A percentile compares a stretch with the other conserved stretches of the same genome.
Conservation (phyloP, 139 green algal species). For the Tetraselmis chui region DNA sequence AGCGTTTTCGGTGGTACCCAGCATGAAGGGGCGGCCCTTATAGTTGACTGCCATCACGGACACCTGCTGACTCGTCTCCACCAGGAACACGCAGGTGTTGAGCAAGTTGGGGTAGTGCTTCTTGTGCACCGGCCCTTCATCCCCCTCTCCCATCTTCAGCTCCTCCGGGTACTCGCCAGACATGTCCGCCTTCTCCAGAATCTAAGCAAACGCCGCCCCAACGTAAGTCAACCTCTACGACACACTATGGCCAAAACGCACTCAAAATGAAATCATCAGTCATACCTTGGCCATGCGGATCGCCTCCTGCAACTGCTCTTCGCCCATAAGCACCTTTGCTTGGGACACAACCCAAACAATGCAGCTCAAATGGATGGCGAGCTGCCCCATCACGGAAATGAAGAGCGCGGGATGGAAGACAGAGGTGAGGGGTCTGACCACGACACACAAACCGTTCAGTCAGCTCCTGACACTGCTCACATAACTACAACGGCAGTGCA, state of each 20-base stretch:
- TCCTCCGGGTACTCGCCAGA: not conserved
- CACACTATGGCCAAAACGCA: no score
- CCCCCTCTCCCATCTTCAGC: slow-evolving; percentile 6
- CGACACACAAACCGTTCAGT: no score
- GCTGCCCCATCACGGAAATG: slow-evolving; percentile 22
- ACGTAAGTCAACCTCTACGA: no score
- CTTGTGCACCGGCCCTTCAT: slow-evolving; percentile 11
- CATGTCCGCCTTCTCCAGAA: not conserved
- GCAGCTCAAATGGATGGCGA: slow-evolving; percentile 25
- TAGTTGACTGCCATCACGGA: slow-evolving; percentile 31
- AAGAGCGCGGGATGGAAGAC: slow-evolving; percentile 20
- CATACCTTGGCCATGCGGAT: not conserved
- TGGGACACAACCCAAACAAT: slow-evolving; percentile 17
- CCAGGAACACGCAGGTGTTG: slow-evolving; percentile 23
- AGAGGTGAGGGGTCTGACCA: slow-evolving; percentile 17
- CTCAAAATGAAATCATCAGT: no score
- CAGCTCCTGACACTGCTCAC: no score
- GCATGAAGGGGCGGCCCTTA: slow-evolving; percentile 30
- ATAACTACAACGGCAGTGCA: no score
- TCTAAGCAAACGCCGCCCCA: no score
- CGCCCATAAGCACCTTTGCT: slow-evolving; percentile 13
- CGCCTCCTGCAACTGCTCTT: slow-evolving; percentile 1
- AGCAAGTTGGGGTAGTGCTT: slow-evolving; percentile 23
- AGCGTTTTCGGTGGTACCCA: slow-evolving; percentile 22
- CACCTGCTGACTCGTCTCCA: slow-evolving; percentile 11